Percentiles rank a stretch among this genome's conserved stretches.
phyloP scores from a whole-genome alignment of 2,329 filamentous ascomycete genomes.

The Sclerotinia minor region DNA sequence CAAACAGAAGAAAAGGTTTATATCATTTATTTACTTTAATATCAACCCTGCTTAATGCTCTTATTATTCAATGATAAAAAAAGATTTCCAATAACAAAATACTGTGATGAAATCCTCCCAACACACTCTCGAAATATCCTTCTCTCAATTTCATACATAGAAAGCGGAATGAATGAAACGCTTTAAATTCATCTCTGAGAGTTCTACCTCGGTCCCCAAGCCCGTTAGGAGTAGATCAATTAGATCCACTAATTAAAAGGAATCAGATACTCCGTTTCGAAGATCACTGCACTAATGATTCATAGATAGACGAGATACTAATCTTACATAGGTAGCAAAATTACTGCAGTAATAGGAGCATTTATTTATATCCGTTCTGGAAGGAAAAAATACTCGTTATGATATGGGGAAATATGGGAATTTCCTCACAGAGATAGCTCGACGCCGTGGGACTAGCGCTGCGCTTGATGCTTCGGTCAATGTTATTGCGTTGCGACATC shows the following conservation, averaged over 20 bases:
- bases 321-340: too few species aligned
- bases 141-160: background rate
- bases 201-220: too few species aligned
- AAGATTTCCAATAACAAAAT: background rate
- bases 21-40: constrained; percentile 32
- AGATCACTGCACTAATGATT: too few species aligned
- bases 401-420: constrained; percentile 1
- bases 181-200: constrained; percentile 1
- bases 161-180: constrained; percentile 2
- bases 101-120: constrained; percentile 1
- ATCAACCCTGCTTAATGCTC: too few species aligned
- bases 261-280: background rate
- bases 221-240: background rate
- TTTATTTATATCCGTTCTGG: constrained; percentile 2
- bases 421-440: background rate
- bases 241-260: too few species aligned
- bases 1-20: constrained; percentile 57
- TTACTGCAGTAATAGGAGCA: background rate
- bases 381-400: constrained; percentile 10
- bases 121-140: background rate
- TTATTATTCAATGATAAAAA: background rate
- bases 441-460: background rate
- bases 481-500: background rate
- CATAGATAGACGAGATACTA: background rate
- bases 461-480: constrained; percentile 8